A percentile compares a stretch with the other conserved stretches of the same genome.
Conservation (phyloP, 2,329 filamentous ascomycete genomes). For the Talaromyces sp. region DNA sequence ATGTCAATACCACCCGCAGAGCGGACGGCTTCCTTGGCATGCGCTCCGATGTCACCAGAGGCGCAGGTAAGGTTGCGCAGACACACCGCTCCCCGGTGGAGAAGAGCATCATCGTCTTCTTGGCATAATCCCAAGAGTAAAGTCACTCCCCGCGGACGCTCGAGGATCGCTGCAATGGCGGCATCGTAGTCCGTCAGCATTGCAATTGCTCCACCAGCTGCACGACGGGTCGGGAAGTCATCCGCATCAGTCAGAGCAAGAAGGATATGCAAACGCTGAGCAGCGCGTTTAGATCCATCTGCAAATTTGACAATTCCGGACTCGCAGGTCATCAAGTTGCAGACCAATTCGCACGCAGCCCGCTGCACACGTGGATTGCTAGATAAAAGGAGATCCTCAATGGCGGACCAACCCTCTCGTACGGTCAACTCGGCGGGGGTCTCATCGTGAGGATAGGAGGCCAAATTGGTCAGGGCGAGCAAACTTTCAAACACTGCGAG, state of each 20-base stretch:
- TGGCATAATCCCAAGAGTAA: slow-evolving; percentile 79
- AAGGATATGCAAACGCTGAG: slow-evolving; percentile 77
- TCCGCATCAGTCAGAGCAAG: slow-evolving; percentile 86
- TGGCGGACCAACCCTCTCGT: slow-evolving; percentile 69
- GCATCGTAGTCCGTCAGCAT: slow-evolving; percentile 78
- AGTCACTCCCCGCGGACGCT: slow-evolving; percentile 70
- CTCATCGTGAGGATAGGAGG: slow-evolving; percentile 58
- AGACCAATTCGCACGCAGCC: slow-evolving; percentile 84
- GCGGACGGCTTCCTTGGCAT: slow-evolving; percentile 63
- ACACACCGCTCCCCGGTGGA: slow-evolving; percentile 72
- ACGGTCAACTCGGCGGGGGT: slow-evolving; percentile 69
- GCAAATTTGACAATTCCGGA: slow-evolving; percentile 51
- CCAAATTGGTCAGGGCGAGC: slow-evolving; percentile 91
- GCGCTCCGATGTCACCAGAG: slow-evolving; percentile 66
- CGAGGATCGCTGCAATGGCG: slow-evolving; percentile 71
- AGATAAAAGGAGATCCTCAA: slow-evolving; percentile 83
- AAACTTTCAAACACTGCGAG: slow-evolving; percentile 88
- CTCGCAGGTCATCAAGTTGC: slow-evolving; percentile 69
- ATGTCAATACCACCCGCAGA: slow-evolving; percentile 66
- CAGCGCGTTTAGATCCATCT: slow-evolving; percentile 64
- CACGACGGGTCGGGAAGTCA: slow-evolving; percentile 75
- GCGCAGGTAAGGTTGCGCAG: slow-evolving; percentile 69
- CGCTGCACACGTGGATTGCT: slow-evolving; percentile 76
- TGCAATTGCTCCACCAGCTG: slow-evolving; percentile 85
- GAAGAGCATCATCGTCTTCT: slow-evolving; percentile 61